Base-by-base conservation (phyloP, 1,284 basidiomycete genomes). In the Tilletia indica region DNA sequence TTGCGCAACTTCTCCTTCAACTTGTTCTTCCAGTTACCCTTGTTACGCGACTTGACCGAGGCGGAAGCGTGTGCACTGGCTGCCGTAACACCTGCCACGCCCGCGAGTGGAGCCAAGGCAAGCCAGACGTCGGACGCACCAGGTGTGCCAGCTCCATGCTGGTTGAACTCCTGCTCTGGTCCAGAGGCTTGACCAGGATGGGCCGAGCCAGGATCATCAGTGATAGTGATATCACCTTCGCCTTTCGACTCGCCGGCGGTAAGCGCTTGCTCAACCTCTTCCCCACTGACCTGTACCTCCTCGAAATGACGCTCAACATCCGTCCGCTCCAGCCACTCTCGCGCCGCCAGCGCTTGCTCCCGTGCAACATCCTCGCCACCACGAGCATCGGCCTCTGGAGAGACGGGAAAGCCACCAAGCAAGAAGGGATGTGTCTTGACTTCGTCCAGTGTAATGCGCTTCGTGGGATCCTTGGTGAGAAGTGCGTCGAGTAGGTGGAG, bases 351-450 rank as follows among this genome's bases (percentile, higher is more conserved):
- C 39, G n/a, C 58, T 63, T 63, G 58, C 34, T 63, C 58, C 25
- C 58, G 58, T 34, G 58, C 58, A 5, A 63, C 58, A 9, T 63
- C 58, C 38, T 63, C 58, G 25, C 19, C 34, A 21, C 61, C 14
- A 14, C 12, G 34, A 16, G 61, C 38, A 3, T 64, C 61, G 3
- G 36, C 34, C 34, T 64, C 61, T 6, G 61, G 61, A 38, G 42
- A 45, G 36, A 64, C 14, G 36, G 61, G 61, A 36, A 97, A 87
- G 79, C 92, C 93, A 25, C 87, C 88, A 8, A 92, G 86, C 25
- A 95, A 89, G 92, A 94, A 98, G 2, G 89, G 87, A 90, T 86
- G 76, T 93, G 75, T 76, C 89, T 97, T 97, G 77, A 95, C 90
- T 77, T 92, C 88, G 51, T 91, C 89, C 51, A 98, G 88, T 38